Base-by-base conservation (phyloP, 768 basidiomycete species). In the Hygrocybe punicea region DNA sequence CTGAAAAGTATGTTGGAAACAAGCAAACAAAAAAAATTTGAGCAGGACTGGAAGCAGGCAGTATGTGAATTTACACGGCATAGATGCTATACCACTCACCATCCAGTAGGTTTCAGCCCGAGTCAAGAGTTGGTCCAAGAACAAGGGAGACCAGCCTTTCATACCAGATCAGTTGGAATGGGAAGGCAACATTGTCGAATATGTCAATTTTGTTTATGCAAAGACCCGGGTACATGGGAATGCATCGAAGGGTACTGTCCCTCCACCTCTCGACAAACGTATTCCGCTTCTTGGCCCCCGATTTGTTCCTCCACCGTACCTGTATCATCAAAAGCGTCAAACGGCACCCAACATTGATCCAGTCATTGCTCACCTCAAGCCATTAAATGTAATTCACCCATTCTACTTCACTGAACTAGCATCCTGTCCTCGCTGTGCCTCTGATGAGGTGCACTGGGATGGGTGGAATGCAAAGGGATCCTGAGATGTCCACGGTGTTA, bases 251-350 rank as follows among this genome's bases (percentile, higher is more conserved):
- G 13, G n/a, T 29, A 16, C 9, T 6, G 50, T 49, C 24, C 53
- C 14, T 17, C 1, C 11, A 35, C 13, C 19, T 29, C 61, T 37
- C 17, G 23, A 16, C 4, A 21, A 25, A 11, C 25, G 45, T 3
- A 55, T 65, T n/a, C 66, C 64, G 3, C 25, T 69, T 44, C 57
- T 64, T 6, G 62, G 67, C 3, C 67, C 67, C 3, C 55, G 44
- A 2, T 69, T 67, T 45, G 8, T 65, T 2, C 64, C 67, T 10
- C 66, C 63, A 1, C 49, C 47, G 0, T 61, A 62, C 51, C 35
- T 60, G 24, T 57, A 62, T 19, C 3, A 47, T 8, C 49, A 61
- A 6, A 63, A 60, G 36, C 60, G 53, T 34, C 48, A 50, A 8
- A 24, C 24, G 5, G 33, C 42, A 51, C 3, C 37, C 2, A 53